A percentile compares a stretch with the other conserved stretches of the same genome.
Evolutionary conservation across 345 rosid genomes (phyloP).

Genomic region (Syzygium oleosum): DNA sequence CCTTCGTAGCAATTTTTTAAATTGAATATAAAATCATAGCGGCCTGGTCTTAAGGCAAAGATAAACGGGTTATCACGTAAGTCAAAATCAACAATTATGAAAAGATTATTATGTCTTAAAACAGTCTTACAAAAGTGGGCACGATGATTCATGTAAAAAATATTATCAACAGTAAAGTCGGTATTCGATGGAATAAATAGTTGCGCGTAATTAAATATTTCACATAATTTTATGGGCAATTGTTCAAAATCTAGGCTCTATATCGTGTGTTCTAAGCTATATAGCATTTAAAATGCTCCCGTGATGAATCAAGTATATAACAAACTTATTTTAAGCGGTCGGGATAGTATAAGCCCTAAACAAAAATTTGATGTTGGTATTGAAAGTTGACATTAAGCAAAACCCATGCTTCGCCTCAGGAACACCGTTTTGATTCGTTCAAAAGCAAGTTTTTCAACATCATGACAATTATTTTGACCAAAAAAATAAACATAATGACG

Average conservation of each 20-base stretch:
- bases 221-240: not conserved
- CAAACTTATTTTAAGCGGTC: not conserved
- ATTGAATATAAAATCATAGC: not conserved
- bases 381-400: not conserved
- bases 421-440: not conserved
- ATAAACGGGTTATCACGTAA: not conserved
- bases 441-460: not conserved
- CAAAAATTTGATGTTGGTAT: not conserved
- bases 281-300: not conserved
- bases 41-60: not conserved
- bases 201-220: not conserved
- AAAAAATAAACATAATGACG: no score
- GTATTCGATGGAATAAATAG: not conserved
- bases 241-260: not conserved
- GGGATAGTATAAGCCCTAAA: not conserved
- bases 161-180: not conserved
- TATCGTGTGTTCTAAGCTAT: not conserved
- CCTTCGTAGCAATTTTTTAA: not conserved
- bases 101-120: no score
- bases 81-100: not conserved
- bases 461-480: not conserved
- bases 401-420: not conserved
- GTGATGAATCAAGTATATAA: not conserved
- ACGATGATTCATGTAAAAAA: not conserved
- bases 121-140: not conserved